Evolutionary conservation across 176 grass and related monocot species (phyloP), one percentile per base, ranked within the genome.

Genomic region (Otatea glauca): DNA sequence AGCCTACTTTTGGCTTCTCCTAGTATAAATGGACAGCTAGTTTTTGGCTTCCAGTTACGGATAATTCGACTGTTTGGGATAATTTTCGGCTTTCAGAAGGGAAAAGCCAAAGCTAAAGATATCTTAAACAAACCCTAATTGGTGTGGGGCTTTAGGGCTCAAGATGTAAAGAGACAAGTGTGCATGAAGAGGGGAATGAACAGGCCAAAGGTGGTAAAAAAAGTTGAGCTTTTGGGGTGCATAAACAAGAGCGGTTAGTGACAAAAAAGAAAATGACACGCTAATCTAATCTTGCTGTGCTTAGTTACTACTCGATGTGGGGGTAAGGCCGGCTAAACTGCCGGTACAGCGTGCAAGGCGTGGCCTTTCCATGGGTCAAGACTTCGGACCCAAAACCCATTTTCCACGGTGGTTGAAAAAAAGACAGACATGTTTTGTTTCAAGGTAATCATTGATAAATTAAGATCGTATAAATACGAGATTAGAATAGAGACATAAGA

Each of bases 121-220:
- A 29, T 29, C 29, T 29, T 29, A 29, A 29, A 29, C 29, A 29
- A 29, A 29, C 29, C 29, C 29, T 29, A 29, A 29, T 72, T 59
- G 54, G 81, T 78, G 84, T 73, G 74, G 87, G 79, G 58, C 59
- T 75, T 73, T 37, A 37, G 59, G 81, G 58, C 49, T 68, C 37
- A 15, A 20, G 49, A 47, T 12, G 83, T 64, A 53, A 13, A 75
- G 77, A 34, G 90, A 78, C 68, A 86, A 83, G 75, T 38, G 82
- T 75, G 75, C 58, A 87, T 42, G 89, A 29, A 25, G 70, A 51
- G 61, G 81, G 70, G 82, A 60, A 60, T 68, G 72, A 66, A 77
- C 78, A 86, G 88, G 91, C 93, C 86, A 91, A 96, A 91, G 88
- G 72, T 67, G 64, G 83, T 86, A 65, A 83, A 92, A 92, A 29